These are phyloP conservation scores for Beauveria pseudobassiana DNA, from an alignment of 2,329 filamentous ascomycete species.

Conservation along the genomic window DNA sequence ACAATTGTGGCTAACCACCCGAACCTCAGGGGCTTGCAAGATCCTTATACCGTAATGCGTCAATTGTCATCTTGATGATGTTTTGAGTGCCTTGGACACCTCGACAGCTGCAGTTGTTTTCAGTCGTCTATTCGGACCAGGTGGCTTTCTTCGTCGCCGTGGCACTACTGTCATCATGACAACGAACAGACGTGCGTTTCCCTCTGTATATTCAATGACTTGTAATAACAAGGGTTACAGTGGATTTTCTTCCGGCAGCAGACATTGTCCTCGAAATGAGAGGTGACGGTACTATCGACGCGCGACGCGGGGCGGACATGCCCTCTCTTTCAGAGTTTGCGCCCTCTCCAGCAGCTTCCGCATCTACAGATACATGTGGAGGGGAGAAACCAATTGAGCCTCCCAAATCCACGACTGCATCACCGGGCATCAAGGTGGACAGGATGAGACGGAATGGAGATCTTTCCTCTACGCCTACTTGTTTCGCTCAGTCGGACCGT, in stretches of 20 bases:
- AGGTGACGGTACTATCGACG: neutral
- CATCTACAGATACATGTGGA: no score
- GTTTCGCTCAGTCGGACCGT: neutral
- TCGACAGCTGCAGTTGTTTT: slow-evolving; percentile 35
- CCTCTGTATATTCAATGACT: no score
- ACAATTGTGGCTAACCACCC: neutral
- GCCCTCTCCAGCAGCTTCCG: no score
- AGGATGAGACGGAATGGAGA: neutral
- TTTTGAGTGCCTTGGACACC: slow-evolving; percentile 36
- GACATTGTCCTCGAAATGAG: neutral
- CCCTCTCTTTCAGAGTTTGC: no score
- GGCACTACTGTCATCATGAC: neutral
- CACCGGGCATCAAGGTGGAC: neutral
- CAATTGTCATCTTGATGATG: slow-evolving; percentile 38
- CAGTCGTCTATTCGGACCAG: slow-evolving; percentile 29
- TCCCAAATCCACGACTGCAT: neutral
- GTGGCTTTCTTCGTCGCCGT: slow-evolving; percentile 30
- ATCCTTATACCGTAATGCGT: slow-evolving; percentile 33
- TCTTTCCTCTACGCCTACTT: neutral
- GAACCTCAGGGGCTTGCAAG: slow-evolving; percentile 34
- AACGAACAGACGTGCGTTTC: neutral
- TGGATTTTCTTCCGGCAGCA: neutral
- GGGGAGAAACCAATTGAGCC: no score
- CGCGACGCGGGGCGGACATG: neutral
- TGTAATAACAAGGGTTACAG: neutral